These are phyloP conservation scores for Pichia gijzeniarum DNA, from an alignment of 805 yeast genomes.

Conservation along the genomic window DNA sequence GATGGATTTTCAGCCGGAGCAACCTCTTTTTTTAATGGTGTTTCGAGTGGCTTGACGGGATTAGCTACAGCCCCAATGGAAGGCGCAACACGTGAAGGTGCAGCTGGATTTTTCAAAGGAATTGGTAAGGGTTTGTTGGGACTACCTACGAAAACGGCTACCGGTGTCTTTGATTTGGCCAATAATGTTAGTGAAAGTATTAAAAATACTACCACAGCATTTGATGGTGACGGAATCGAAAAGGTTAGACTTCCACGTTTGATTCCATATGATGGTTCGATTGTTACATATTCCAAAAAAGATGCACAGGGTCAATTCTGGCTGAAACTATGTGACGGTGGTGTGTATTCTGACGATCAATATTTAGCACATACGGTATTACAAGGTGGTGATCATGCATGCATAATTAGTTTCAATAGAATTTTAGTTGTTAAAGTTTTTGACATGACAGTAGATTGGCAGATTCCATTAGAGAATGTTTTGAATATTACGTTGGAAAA, in stretches of 20 bases:
- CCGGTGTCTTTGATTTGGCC: slow-evolving; percentile 89
- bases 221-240: slow-evolving; percentile 70
- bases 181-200: slow-evolving; percentile 92
- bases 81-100: slow-evolving; percentile 86
- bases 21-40: slow-evolving; percentile 76
- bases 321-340: slow-evolving; percentile 81
- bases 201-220: slow-evolving; percentile 83
- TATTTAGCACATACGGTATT: slow-evolving; percentile 83
- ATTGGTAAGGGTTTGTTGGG: slow-evolving; percentile 94
- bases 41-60: slow-evolving; percentile 85
- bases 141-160: slow-evolving; percentile 92
- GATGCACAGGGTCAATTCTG: slow-evolving; percentile 94
- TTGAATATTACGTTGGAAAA: slow-evolving; percentile 68
- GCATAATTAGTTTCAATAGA: slow-evolving; percentile 65
- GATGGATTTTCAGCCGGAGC: slow-evolving; percentile 86
- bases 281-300: slow-evolving; percentile 68
- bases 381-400: slow-evolving; percentile 73
- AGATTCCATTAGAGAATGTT: slow-evolving; percentile 54
- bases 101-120: slow-evolving; percentile 89
- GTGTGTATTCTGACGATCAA: slow-evolving; percentile 59
- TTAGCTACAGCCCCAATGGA: slow-evolving; percentile 85
- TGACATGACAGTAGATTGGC: slow-evolving; percentile 63
- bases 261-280: slow-evolving; percentile 61
- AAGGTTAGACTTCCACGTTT: slow-evolving; percentile 80
- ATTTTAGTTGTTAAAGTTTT: slow-evolving; percentile 64